These are phyloP conservation scores for Quercus tomentella DNA, from an alignment of 331 rosid genomes.

Conservation along the genomic window DNA sequence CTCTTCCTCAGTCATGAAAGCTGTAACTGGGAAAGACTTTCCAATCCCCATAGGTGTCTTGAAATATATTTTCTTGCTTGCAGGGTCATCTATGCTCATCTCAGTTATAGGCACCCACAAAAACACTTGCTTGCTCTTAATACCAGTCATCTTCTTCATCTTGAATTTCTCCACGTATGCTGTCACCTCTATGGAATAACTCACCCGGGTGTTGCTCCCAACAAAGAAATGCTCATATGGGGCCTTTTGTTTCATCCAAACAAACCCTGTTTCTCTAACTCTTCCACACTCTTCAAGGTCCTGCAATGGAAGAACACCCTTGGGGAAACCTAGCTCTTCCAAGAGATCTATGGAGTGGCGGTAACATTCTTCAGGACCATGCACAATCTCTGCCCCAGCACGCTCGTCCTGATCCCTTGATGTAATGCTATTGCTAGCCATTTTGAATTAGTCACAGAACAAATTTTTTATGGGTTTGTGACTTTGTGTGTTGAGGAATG, in stretches of 20 bases:
- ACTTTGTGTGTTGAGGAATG: neutral
- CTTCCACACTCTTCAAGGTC: constrained; percentile 82
- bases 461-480: neutral
- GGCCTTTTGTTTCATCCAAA: constrained; percentile 74
- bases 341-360: constrained; percentile 50
- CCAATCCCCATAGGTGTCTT: constrained; percentile 79
- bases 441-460: neutral
- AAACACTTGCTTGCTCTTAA: constrained; percentile 71
- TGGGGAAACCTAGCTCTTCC: constrained; percentile 71
- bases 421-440: constrained; percentile 13
- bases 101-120: constrained; percentile 73
- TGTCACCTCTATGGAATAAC: constrained; percentile 66
- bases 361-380: constrained; percentile 60
- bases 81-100: constrained; percentile 61
- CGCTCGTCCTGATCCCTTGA: constrained; percentile 29
- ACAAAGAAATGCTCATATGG: constrained; percentile 72
- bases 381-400: constrained; percentile 60
- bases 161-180: constrained; percentile 60
- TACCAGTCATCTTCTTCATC: constrained; percentile 86
- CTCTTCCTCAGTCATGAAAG: constrained; percentile 66
- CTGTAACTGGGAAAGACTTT: constrained; percentile 51
- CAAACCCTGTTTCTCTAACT: constrained; percentile 67
- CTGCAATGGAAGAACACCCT: constrained; percentile 68
- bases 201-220: constrained; percentile 42
- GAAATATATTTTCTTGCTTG: constrained; percentile 43